phyloP scores from a whole-genome alignment of 169 alveolate species.

The Theileria annulata region DNA sequence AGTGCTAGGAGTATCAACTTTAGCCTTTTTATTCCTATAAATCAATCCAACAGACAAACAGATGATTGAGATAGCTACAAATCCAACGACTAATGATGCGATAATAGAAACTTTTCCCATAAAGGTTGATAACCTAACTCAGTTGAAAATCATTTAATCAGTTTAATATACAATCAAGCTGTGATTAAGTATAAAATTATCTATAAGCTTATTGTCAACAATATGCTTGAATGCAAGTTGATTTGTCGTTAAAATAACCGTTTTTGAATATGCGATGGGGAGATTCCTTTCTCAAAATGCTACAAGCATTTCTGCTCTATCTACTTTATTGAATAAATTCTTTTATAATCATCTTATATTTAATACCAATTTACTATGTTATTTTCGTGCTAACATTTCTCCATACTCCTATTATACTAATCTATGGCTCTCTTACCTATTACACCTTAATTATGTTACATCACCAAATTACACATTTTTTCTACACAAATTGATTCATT shows the following conservation, averaged over 20 bases:
- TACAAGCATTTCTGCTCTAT: neutral
- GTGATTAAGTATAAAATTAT: neutral
- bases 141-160: neutral
- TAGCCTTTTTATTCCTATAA: neutral
- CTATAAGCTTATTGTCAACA: neutral
- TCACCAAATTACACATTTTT: neutral
- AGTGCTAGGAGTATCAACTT: neutral
- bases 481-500: too few species aligned
- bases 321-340: neutral
- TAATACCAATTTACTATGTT: neutral
- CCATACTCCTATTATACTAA: neutral
- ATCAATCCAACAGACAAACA: neutral
- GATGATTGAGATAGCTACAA: neutral
- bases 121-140: neutral
- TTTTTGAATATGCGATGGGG: neutral
- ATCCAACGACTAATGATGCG: neutral
- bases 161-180: neutral
- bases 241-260: neutral
- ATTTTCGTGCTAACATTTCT: neutral
- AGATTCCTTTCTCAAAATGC: neutral
- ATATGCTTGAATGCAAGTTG: neutral
- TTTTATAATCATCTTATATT: neutral
- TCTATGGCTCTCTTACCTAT: neutral
- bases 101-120: neutral
- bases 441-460: neutral